Evolutionary conservation across 495 filamentous ascomycete species (phyloP).

Genomic region (Aspergillus indologenus): DNA sequence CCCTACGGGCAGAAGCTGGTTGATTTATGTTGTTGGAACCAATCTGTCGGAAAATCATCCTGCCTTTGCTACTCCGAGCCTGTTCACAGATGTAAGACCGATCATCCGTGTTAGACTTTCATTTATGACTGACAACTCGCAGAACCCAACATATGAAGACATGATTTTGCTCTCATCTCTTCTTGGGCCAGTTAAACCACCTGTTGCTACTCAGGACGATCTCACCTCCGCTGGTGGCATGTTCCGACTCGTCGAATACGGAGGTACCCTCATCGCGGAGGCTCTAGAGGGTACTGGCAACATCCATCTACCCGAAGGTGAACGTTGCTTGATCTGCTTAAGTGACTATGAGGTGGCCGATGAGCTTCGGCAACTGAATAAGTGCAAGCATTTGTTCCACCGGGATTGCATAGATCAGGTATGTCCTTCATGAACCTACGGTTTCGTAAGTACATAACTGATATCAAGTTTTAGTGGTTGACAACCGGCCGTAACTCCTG

Average conservation of each 20-base stretch:
- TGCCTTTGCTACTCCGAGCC: constrained; percentile 69
- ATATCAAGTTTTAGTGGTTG: constrained; percentile 55
- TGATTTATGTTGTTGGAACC: constrained; percentile 77
- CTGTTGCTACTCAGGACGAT: constrained; percentile 66
- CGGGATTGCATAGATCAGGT: constrained; percentile 76
- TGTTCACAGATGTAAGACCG: constrained; percentile 66
- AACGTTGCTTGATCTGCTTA: constrained; percentile 70
- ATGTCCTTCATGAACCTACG: constrained; percentile 19
- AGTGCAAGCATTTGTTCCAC: constrained; percentile 72
- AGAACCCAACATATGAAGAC: constrained; percentile 77
- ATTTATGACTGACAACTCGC: constrained; percentile 14
- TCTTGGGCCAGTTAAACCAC: constrained; percentile 70
- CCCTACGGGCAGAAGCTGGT: constrained; percentile 61
- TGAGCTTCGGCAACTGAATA: constrained; percentile 58
- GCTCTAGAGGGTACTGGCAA: constrained; percentile 44
- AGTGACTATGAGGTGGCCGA: constrained; percentile 67
- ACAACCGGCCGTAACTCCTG: constrained; percentile 79
- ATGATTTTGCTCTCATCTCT: constrained; percentile 73
- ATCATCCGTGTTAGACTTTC: not conserved
- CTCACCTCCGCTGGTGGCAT: constrained; percentile 62
- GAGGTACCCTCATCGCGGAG: constrained; percentile 50
- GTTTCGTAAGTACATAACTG: constrained; percentile 11
- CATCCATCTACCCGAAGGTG: constrained; percentile 51
- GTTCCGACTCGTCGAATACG: constrained; percentile 48
- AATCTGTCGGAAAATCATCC: constrained; percentile 75